Percentiles rank a stretch among this genome's conserved stretches.
Conservation (phyloP, 148 eudicot species). For the Fallopia convolvulus region DNA sequence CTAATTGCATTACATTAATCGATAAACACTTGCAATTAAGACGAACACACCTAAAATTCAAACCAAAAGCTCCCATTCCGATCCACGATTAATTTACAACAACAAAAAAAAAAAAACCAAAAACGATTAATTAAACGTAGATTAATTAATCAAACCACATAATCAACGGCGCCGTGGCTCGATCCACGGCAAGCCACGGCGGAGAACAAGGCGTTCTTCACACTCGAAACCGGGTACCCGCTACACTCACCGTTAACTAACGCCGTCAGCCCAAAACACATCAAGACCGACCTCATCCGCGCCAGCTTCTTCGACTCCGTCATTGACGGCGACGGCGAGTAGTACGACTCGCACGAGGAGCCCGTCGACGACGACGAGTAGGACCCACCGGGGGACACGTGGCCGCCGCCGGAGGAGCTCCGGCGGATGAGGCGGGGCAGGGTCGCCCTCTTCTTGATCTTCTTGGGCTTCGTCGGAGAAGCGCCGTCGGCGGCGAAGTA, state of each 20-base stretch:
- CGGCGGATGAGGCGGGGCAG: not conserved
- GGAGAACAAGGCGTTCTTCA: conserved; percentile 2
- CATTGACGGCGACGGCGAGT: not conserved
- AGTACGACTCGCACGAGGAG: not conserved
- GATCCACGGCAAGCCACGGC: conserved; percentile 1
- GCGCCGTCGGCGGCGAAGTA: not conserved
- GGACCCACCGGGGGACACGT: not conserved
- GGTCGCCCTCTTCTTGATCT: not conserved
- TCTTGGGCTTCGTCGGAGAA: not conserved
- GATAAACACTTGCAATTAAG: not conserved
- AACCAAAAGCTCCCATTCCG: not conserved
- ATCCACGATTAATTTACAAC: conserved; percentile 3
- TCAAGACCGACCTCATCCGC: not conserved
- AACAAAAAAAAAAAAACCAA: not conserved
- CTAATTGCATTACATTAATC: not conserved
- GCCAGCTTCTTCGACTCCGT: not conserved
- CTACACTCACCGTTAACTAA: not conserved
- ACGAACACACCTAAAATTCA: not conserved
- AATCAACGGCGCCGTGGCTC: not conserved
- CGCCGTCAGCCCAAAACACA: not conserved
- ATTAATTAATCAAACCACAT: not conserved
- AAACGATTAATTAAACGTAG: not conserved
- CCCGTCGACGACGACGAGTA: not conserved
- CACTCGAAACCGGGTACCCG: conserved; percentile 2
- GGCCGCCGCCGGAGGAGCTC: not conserved